Percentiles rank a stretch among this genome's conserved stretches.
Evolutionary conservation across 2,329 filamentous ascomycete species (phyloP).

Genomic region (Sclerotinia spermophila): DNA sequence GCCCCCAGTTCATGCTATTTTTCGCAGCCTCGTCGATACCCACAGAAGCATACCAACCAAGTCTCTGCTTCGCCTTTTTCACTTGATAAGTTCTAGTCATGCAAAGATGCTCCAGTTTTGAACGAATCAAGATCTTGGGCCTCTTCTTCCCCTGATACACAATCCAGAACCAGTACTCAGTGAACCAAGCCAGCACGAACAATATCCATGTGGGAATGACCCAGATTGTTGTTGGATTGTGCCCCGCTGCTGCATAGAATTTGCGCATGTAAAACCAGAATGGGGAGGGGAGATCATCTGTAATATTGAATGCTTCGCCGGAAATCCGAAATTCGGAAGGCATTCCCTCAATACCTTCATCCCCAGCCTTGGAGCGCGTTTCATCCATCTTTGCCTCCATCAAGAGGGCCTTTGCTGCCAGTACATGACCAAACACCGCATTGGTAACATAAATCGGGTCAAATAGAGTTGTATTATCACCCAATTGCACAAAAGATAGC

Average conservation of each 20-base stretch:
- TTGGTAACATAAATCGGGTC: neutral
- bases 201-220: neutral
- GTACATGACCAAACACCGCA: neutral
- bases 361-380: too few species aligned
- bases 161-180: neutral
- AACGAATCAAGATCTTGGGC: neutral
- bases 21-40: neutral
- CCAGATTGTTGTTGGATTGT: neutral
- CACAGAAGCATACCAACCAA: neutral
- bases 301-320: neutral
- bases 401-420: neutral
- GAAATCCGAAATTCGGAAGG: too few species aligned
- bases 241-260: neutral
- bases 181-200: neutral
- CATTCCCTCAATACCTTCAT: too few species aligned
- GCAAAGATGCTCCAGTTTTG: neutral
- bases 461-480: neutral
- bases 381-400: neutral
- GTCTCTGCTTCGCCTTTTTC: neutral
- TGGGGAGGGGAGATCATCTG: neutral
- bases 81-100: neutral
- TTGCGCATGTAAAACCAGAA: neutral
- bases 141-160: neutral
- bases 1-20: neutral
- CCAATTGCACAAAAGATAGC: neutral